Conservation (phyloP, 148 eudicot species). For the Cornus kousa region DNA sequence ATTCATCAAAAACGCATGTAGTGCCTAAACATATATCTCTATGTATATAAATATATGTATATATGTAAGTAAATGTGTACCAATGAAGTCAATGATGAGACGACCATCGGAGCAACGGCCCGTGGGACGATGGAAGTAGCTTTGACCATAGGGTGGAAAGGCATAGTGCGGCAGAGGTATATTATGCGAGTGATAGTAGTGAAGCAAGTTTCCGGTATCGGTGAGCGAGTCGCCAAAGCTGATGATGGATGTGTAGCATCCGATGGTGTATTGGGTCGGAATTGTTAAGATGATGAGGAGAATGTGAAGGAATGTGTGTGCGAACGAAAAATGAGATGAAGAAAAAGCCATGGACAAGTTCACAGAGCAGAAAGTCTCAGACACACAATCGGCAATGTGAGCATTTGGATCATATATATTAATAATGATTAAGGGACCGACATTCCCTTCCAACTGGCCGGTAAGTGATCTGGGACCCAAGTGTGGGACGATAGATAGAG, state of each 20-base stretch:
- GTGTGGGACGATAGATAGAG: no score
- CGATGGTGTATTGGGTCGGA: background rate
- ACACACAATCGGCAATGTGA: no score
- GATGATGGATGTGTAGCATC: conserved; percentile 26
- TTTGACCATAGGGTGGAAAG: conserved; percentile 32
- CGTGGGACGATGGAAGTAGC: conserved; percentile 30
- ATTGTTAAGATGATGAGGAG: background rate
- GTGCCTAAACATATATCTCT: no score
- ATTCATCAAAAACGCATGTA: no score
- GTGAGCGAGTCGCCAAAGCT: conserved; percentile 44
- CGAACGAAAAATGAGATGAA: no score
- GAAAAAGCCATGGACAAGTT: background rate
- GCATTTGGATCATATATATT: no score
- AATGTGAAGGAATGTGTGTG: background rate
- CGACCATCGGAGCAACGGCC: conserved; percentile 27
- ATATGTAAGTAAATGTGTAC: conserved; percentile 1
- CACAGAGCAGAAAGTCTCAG: no score
- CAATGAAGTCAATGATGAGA: conserved; percentile 24
- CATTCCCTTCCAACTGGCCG: no score
- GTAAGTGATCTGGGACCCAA: no score
- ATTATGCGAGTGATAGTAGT: background rate
- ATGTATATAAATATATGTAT: background rate
- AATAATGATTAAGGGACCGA: no score
- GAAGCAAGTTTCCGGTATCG: conserved; percentile 31
- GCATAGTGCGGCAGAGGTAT: conserved; percentile 1